Conservation (phyloP, 805 yeast species). For the Saturnispora ahearnii region DNA sequence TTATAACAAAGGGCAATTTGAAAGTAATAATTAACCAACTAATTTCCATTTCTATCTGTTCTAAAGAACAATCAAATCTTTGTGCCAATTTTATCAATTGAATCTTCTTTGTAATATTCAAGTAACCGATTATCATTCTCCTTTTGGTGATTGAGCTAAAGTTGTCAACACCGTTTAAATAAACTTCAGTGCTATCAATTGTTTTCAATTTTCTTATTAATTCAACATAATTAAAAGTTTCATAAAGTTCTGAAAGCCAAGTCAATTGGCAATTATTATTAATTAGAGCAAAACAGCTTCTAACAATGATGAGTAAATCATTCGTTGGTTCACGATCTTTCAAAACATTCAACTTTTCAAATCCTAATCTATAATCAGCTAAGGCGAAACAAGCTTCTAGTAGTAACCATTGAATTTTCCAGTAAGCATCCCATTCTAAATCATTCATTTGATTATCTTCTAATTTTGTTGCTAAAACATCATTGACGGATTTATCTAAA, state of each 20-base stretch:
- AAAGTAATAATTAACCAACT: constrained; percentile 17
- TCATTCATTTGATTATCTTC: constrained; percentile 15
- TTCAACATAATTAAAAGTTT: background rate
- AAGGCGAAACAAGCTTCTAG: constrained; percentile 20
- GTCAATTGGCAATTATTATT: background rate
- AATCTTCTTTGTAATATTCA: constrained; percentile 13
- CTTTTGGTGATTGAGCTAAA: background rate
- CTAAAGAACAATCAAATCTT: constrained; percentile 16
- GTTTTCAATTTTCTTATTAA: background rate
- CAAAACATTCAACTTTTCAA: constrained; percentile 14
- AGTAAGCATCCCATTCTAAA: constrained; percentile 14
- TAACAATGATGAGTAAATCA: background rate
- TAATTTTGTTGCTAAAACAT: constrained; percentile 8
- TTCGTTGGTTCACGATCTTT: background rate
- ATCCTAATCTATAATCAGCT: constrained; percentile 19
- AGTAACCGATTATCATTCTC: background rate
- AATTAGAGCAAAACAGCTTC: background rate
- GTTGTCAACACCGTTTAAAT: background rate
- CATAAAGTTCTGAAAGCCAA: constrained; percentile 2
- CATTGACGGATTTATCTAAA: constrained; percentile 1
- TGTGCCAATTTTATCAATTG: constrained; percentile 16
- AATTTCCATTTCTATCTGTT: constrained; percentile 14
- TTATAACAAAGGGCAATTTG: constrained; percentile 21
- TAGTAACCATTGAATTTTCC: constrained; percentile 25
- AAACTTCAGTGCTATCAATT: background rate